Percentiles rank a stretch among this genome's conserved stretches.
Evolutionary conservation across 2,329 filamentous ascomycete genomes (phyloP).

Genomic region (Pseudogymnoascus sp.): DNA sequence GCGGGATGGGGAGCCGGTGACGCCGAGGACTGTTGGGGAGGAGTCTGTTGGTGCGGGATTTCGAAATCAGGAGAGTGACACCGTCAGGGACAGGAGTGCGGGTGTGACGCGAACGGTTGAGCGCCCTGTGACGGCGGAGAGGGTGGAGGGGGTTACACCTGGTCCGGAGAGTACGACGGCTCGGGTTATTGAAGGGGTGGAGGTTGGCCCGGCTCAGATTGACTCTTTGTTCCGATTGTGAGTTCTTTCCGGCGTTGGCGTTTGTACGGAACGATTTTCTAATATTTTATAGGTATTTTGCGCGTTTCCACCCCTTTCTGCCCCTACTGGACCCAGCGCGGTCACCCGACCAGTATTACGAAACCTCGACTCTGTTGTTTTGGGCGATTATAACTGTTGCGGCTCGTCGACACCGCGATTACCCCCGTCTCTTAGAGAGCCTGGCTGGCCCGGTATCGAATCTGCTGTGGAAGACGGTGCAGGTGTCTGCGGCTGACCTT

Average conservation of each 20-base stretch:
- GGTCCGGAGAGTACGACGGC: background rate
- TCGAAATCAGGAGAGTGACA: background rate
- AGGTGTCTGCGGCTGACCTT: background rate
- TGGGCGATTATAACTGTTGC: conserved; percentile 18
- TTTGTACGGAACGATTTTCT: background rate
- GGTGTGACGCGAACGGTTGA: background rate
- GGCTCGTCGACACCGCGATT: conserved; percentile 15
- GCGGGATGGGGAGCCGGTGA: background rate
- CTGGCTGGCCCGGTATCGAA: conserved; percentile 12
- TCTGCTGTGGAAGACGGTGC: conserved; percentile 13
- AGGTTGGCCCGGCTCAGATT: conserved; percentile 10
- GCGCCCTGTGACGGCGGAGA: background rate
- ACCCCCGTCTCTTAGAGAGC: conserved; percentile 11
- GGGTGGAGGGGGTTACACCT: background rate
- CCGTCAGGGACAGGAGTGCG: background rate
- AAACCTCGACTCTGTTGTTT: conserved; percentile 11
- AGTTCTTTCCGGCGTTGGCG: background rate
- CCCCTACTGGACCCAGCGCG: conserved; percentile 12
- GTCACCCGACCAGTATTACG: conserved; percentile 17
- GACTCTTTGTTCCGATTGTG: conserved; percentile 14
- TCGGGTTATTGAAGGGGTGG: conserved; percentile 10
- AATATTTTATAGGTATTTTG: conserved; percentile 13
- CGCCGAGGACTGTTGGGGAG: conserved; percentile 5
- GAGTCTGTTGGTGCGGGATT: background rate
- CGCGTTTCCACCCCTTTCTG: conserved; percentile 15